A percentile compares a stretch with the other conserved stretches of the same genome.
Evolutionary conservation across 2,329 filamentous ascomycete species (phyloP).

Genomic region (Stemphylium beticola): DNA sequence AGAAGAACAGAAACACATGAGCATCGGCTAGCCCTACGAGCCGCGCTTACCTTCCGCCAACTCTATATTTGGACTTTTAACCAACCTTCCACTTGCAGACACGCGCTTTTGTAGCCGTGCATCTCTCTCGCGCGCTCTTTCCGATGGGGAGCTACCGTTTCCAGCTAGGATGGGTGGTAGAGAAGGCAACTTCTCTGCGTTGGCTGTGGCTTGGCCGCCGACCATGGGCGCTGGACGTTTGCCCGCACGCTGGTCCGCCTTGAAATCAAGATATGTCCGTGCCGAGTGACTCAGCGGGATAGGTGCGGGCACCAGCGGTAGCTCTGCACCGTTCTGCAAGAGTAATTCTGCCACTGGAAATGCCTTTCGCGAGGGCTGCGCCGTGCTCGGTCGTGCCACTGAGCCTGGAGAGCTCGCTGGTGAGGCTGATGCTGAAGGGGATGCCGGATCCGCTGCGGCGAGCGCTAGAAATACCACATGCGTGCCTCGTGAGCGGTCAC

Average conservation of each 20-base stretch:
- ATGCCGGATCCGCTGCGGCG: slow-evolving; percentile 87
- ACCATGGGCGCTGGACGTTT: slow-evolving; percentile 50
- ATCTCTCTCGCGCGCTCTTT: slow-evolving; percentile 47
- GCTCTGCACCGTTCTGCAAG: slow-evolving; percentile 90
- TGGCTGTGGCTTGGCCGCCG: slow-evolving; percentile 54
- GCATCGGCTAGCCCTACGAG: slow-evolving; percentile 34
- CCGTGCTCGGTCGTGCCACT: slow-evolving; percentile 50
- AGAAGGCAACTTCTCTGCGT: slow-evolving; percentile 66
- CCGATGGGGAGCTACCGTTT: slow-evolving; percentile 49
- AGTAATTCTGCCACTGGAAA: slow-evolving; percentile 92
- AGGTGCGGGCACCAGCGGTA: slow-evolving; percentile 75
- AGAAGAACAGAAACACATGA: slow-evolving; percentile 37
- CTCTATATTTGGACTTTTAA: slow-evolving; percentile 41
- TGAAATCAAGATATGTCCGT: slow-evolving; percentile 84
- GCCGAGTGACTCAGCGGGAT: slow-evolving; percentile 84
- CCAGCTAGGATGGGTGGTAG: slow-evolving; percentile 60
- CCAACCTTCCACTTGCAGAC: slow-evolving; percentile 50
- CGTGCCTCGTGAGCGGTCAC: slow-evolving; percentile 83
- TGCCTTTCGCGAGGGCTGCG: slow-evolving; percentile 54
- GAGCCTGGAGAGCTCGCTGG: slow-evolving; percentile 54
- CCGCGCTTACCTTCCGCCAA: slow-evolving; percentile 45
- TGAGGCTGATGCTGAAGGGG: slow-evolving; percentile 62
- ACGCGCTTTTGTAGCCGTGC: slow-evolving; percentile 49
- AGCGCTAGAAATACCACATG: slow-evolving; percentile 90
- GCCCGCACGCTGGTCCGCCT: slow-evolving; percentile 56